These are phyloP conservation scores for Penicillium salamii DNA, from an alignment of 495 filamentous ascomycete genomes.

Conservation along the genomic window DNA sequence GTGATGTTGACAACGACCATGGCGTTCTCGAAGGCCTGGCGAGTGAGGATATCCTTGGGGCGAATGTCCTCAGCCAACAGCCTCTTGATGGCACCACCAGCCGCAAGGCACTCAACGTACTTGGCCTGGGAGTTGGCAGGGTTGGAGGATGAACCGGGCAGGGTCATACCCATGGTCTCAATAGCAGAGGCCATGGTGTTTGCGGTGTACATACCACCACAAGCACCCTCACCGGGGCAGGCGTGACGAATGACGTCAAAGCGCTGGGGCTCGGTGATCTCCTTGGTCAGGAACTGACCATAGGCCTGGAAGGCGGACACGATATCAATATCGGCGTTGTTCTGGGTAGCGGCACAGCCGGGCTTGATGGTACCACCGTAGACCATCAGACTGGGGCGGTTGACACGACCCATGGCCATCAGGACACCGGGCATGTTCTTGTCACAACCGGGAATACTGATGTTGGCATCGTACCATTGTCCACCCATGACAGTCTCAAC, in stretches of 20 bases:
- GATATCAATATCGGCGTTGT: conserved; percentile 83
- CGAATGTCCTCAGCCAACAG: conserved; percentile 85
- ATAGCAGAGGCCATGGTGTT: conserved; percentile 99
- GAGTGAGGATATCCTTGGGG: conserved; percentile 85
- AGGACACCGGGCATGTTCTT: conserved; percentile 99
- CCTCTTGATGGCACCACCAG: conserved; percentile 83
- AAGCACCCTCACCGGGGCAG: conserved; percentile 89
- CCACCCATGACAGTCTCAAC: conserved; percentile 99
- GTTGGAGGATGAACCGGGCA: conserved; percentile 90
- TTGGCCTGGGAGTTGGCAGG: conserved; percentile 87
- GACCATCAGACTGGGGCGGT: conserved; percentile 92
- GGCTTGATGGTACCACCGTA: conserved; percentile 95
- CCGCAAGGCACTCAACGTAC: conserved; percentile 76
- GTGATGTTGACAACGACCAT: conserved; percentile 95
- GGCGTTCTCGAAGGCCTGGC: conserved; percentile 91
- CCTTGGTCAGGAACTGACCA: conserved; percentile 86
- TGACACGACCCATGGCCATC: conserved; percentile 96
- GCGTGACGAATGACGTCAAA: conserved; percentile 95
- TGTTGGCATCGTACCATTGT: conserved; percentile 99
- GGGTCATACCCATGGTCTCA: conserved; percentile 91
- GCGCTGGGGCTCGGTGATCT: conserved; percentile 86
- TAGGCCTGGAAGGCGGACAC: conserved; percentile 98
- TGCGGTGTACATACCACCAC: conserved; percentile 98
- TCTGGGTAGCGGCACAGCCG: conserved; percentile 69
- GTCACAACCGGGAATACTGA: conserved; percentile 97